Conservation (phyloP, 352 stramenopile species). For the Globisporangium alternatum region DNA sequence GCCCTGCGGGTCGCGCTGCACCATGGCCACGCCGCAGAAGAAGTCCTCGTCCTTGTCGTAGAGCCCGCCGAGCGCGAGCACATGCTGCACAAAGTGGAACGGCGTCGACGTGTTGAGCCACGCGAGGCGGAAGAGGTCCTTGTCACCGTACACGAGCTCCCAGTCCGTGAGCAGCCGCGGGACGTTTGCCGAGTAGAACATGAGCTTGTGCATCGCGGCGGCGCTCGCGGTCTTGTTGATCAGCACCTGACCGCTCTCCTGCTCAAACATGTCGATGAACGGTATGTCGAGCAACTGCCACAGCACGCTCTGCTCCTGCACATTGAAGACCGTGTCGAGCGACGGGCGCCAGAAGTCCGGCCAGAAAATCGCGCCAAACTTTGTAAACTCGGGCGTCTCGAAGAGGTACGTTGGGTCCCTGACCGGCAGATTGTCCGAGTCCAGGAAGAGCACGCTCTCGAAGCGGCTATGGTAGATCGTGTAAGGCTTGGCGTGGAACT, state of each 20-base stretch:
- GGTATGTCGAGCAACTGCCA: constrained; percentile 79
- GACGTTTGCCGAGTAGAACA: constrained; percentile 72
- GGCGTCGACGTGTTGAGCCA: constrained; percentile 73
- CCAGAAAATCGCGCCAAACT: constrained; percentile 77
- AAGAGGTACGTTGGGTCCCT: constrained; percentile 84
- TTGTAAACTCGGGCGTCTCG: constrained; percentile 53
- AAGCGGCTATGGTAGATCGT: constrained; percentile 75
- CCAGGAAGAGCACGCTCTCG: constrained; percentile 73
- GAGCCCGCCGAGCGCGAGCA: constrained; percentile 48
- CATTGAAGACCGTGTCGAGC: constrained; percentile 65
- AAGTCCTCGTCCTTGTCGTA: constrained; percentile 46
- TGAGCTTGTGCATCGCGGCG: constrained; percentile 60
- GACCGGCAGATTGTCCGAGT: constrained; percentile 80
- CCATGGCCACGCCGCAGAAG: constrained; percentile 82
- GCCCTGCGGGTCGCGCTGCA: constrained; percentile 66
- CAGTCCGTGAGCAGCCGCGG: constrained; percentile 59
- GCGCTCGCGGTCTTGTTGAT: constrained; percentile 46
- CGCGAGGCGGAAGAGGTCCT: constrained; percentile 75
- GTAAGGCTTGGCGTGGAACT: constrained; percentile 80
- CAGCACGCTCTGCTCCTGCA: constrained; percentile 64
- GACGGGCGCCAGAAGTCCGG: constrained; percentile 78
- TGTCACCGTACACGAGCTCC: constrained; percentile 71
- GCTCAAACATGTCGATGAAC: constrained; percentile 86
- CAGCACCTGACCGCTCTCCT: constrained; percentile 76
- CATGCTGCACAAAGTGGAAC: constrained; percentile 67